These are phyloP conservation scores for Cladophialophora psammophila DNA, from an alignment of 2,329 filamentous ascomycete genomes.

Conservation along the genomic window DNA sequence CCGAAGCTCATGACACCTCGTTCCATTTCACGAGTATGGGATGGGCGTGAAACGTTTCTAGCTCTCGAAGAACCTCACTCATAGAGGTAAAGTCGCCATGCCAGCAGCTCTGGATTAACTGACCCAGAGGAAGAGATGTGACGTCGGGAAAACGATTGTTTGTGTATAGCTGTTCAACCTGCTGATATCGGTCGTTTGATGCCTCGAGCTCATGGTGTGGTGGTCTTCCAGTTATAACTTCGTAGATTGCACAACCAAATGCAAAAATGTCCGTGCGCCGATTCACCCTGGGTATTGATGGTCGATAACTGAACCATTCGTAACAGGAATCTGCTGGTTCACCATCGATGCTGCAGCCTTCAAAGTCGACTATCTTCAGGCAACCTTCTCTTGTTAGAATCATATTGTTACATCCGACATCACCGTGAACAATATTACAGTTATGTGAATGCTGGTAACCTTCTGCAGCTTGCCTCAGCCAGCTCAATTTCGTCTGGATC, in stretches of 20 bases:
- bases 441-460: slow-evolving; percentile 24
- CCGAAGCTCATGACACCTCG: too few relatives aligned
- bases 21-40: too few relatives aligned
- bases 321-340: slow-evolving; percentile 21
- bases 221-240: slow-evolving; percentile 20
- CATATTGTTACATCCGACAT: slow-evolving; percentile 33
- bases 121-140: slow-evolving; percentile 22
- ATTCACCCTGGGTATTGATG: slow-evolving; percentile 11
- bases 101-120: slow-evolving; percentile 25
- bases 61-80: slow-evolving; percentile 19
- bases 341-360: slow-evolving; percentile 22
- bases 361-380: slow-evolving; percentile 28
- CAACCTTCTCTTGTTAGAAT: slow-evolving; percentile 22
- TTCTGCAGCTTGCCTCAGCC: slow-evolving; percentile 27
- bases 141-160: slow-evolving; percentile 20
- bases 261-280: slow-evolving; percentile 15
- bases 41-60: neutral
- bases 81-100: slow-evolving; percentile 24
- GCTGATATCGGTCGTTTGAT: slow-evolving; percentile 10
- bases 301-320: slow-evolving; percentile 31
- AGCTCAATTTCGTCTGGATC: slow-evolving; percentile 20
- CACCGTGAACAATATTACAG: slow-evolving; percentile 25
- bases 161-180: slow-evolving; percentile 18
- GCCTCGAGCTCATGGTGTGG: slow-evolving; percentile 26
- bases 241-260: slow-evolving; percentile 12